Percentiles rank a stretch among this genome's conserved stretches.
These are phyloP conservation scores for Rhodamnia rubescens DNA, from an alignment of 345 rosid species.

Conservation along the genomic window DNA sequence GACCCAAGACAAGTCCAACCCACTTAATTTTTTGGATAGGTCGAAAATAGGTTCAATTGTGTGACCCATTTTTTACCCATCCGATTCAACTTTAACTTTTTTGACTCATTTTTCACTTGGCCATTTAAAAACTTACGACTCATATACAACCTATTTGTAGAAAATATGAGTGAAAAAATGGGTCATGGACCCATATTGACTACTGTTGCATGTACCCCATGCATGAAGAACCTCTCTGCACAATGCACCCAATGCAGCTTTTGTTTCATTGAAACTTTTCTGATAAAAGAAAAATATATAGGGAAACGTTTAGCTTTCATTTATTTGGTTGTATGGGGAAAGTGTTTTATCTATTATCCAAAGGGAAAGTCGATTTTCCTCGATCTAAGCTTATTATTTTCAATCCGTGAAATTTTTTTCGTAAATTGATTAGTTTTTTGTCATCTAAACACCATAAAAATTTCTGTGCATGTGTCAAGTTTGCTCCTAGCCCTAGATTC, in stretches of 20 bases:
- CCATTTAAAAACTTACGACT: too few species aligned
- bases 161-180: too few species aligned
- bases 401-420: not conserved
- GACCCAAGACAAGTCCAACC: too few species aligned
- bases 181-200: too few species aligned
- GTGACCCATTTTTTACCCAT: too few species aligned
- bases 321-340: not conserved
- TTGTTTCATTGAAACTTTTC: not conserved
- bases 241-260: not conserved
- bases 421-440: not conserved
- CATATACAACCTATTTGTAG: too few species aligned
- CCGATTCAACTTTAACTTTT: too few species aligned
- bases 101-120: too few species aligned
- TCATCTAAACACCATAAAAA: not conserved
- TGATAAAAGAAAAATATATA: not conserved
- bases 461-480: not conserved
- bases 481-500: not conserved
- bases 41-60: too few species aligned
- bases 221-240: not conserved
- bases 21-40: too few species aligned
- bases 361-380: not conserved
- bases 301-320: not conserved
- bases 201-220: not conserved
- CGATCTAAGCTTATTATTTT: not conserved
- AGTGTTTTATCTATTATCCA: not conserved